phyloP scores from a whole-genome alignment of 805 yeast genomes.

The Lipomyces orientalis region DNA sequence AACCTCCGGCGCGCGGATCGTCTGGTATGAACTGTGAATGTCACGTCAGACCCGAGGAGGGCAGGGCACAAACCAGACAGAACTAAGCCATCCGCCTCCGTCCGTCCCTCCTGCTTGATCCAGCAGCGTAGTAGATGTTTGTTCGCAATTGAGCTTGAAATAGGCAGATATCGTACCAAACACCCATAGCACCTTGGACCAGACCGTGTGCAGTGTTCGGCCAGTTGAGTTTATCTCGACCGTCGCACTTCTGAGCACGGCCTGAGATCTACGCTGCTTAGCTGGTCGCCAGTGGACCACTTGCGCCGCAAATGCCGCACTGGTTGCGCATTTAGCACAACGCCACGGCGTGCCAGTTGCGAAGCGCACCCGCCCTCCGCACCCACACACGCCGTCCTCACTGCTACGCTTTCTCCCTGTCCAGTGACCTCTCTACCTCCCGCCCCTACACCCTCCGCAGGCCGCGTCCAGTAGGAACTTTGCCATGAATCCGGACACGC shows the following conservation, averaged over 20 bases:
- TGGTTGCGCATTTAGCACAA: background rate
- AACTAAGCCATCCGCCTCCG: background rate
- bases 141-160: background rate
- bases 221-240: background rate
- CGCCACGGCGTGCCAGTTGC: constrained; percentile 2
- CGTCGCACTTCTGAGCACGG: constrained; percentile 1
- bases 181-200: background rate
- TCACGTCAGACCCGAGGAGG: background rate
- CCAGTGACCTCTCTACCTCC: background rate
- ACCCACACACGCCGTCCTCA: background rate
- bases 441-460: constrained; percentile 3
- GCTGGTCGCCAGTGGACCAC: background rate
- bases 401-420: background rate
- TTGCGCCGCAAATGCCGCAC: background rate
- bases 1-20: no score
- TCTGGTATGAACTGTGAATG: background rate
- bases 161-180: background rate
- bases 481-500: constrained; percentile 30
- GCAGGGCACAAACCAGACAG: background rate
- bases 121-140: background rate
- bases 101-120: background rate
- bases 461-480: constrained; percentile 7
- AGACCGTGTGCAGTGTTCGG: background rate
- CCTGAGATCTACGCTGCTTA: background rate
- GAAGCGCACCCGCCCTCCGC: constrained; percentile 5